Conservation (phyloP, 1,284 basidiomycete genomes). For the Mycena sp. region DNA sequence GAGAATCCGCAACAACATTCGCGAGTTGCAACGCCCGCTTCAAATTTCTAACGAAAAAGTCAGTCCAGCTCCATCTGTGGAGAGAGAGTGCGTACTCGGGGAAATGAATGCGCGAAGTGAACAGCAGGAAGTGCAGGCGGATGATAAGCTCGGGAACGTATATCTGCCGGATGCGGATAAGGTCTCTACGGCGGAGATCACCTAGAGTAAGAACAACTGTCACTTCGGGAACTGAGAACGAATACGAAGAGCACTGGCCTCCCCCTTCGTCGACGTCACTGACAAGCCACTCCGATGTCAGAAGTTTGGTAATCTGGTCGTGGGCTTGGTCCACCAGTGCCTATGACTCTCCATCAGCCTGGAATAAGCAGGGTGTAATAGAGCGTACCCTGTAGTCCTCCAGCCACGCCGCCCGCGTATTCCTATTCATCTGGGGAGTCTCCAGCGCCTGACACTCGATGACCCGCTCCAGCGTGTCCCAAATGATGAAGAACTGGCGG, state of each 20-base stretch:
- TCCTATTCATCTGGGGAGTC: constrained; percentile 62
- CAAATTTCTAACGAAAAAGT: constrained; percentile 71
- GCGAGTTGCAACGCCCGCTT: constrained; percentile 80
- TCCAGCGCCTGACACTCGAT: constrained; percentile 66
- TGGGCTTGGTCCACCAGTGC: constrained; percentile 64
- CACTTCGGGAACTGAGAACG: not conserved
- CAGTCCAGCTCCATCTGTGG: not conserved
- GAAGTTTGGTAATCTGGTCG: constrained; percentile 68
- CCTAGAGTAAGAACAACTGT: constrained; percentile 43
- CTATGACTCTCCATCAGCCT: constrained; percentile 42
- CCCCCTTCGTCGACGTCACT: constrained; percentile 55
- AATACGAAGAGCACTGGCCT: constrained; percentile 44
- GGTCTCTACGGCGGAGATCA: constrained; percentile 72
- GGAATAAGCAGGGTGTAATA: not conserved
- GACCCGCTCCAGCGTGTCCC: constrained; percentile 67
- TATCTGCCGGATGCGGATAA: constrained; percentile 85
- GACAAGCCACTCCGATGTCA: constrained; percentile 83
- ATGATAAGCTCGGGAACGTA: constrained; percentile 94
- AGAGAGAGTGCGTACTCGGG: constrained; percentile 65
- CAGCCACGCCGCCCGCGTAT: constrained; percentile 69
- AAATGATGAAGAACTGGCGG: constrained; percentile 76
- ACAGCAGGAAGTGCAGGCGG: constrained; percentile 82
- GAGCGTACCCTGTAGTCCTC: constrained; percentile 64
- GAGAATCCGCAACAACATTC: constrained; percentile 89
- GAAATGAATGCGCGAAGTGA: constrained; percentile 70